Evolutionary conservation across 495 filamentous ascomycete species (phyloP), one percentile per base, ranked within the genome.

Genomic region (Elasticomyces elasticus): DNA sequence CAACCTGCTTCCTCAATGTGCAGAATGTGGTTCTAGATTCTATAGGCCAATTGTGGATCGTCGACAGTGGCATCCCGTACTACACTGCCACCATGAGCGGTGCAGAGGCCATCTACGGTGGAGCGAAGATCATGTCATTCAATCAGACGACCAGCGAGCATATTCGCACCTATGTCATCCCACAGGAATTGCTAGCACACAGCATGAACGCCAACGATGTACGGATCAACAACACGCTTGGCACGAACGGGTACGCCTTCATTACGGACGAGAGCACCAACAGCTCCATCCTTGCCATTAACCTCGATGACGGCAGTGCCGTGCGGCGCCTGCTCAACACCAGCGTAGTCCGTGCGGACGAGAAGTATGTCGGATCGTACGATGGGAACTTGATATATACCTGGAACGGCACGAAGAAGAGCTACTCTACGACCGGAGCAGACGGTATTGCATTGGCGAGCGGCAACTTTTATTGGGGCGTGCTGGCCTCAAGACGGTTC

Each of bases 1-100:
- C 54, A 17, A 62, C 58, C 15, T 66, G 64, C 54, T 66, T 66
- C 61, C 51, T 64, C 49, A 66, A 66, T 38, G 59, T 66, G 17
- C 64, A 66, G 51, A 66, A 64, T 42, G 56, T 66, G 4, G 61
- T 66, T 7, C 52, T 66, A 19, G 64, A 64, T 43, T 56, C 55
- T 1, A 41, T 59, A 12, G 50, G 58, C 44, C 55, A 58, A 28
- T 38, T 66, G 25, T 66, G 61, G 61, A 46, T 62, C 35, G 49
- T 66, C 10, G 61, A 66, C 40, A 62, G 54, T 19, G 64, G 61
- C n/a, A 62, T 66, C 43, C 54, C 58, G 20, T 27, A 40, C 41
- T 49, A 51, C 20, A 22, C 28, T 13, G 52, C 52, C 26, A 52
- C 20, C 20, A 17, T 20, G 2, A 30, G 28, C 13, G 20, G 17